A percentile compares a stretch with the other conserved stretches of the same genome.
Evolutionary conservation across 805 yeast genomes (phyloP).

Genomic region (Candida vartiovaarae): DNA sequence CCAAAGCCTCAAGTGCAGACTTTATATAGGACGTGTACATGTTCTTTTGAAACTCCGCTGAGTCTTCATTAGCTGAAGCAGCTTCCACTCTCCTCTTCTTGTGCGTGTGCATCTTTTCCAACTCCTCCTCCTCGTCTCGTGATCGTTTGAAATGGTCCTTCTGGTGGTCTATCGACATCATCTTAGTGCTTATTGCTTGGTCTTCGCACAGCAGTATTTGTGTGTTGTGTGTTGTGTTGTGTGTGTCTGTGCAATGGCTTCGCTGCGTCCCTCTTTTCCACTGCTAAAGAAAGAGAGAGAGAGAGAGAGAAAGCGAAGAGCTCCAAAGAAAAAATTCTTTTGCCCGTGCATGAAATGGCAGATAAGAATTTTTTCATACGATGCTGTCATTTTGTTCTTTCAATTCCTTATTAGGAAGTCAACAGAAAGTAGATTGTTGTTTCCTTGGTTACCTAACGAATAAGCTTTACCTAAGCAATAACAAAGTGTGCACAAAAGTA

Average conservation of each 20-base stretch:
- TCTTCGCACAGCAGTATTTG: neutral
- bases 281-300: no score
- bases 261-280: no score
- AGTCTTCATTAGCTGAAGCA: conserved; percentile 1
- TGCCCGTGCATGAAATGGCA: no score
- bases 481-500: no score
- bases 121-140: conserved; percentile 17
- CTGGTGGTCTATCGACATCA: conserved; percentile 24
- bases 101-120: conserved; percentile 1
- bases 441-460: no score
- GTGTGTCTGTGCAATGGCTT: no score
- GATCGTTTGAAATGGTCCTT: conserved; percentile 22
- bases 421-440: no score
- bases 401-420: no score
- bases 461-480: no score
- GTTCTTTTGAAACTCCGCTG: conserved; percentile 24
- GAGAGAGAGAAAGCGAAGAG: no score
- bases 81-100: conserved; percentile 6
- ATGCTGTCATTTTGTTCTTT: no score
- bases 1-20: conserved; percentile 65
- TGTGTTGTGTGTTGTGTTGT: neutral
- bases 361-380: neutral
- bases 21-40: conserved; percentile 42
- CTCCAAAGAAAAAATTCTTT: no score
- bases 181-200: conserved; percentile 3